A percentile compares a stretch with the other conserved stretches of the same genome.
Evolutionary conservation across 768 basidiomycete genomes (phyloP).

Genomic region (Agrocybe pediades): DNA sequence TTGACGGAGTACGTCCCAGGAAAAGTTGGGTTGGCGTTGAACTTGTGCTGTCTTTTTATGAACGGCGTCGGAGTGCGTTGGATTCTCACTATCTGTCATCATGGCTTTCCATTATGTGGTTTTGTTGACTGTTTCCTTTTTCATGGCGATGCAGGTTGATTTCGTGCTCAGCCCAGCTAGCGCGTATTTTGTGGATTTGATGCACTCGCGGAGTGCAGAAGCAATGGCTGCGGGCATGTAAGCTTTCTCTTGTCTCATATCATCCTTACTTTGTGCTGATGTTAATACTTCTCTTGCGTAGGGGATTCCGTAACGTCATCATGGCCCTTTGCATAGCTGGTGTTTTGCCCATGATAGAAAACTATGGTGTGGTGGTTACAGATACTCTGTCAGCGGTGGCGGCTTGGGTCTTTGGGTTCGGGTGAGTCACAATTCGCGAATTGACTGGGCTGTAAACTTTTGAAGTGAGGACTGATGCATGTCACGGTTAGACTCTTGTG

Average conservation of each 20-base stretch:
- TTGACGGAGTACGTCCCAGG: slow-evolving; percentile 52
- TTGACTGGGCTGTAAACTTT: too few species aligned
- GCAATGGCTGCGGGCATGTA: slow-evolving; percentile 57
- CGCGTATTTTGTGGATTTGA: slow-evolving; percentile 60
- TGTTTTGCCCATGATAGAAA: slow-evolving; percentile 56
- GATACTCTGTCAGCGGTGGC: slow-evolving; percentile 47
- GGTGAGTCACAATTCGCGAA: neutral
- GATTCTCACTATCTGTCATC: neutral
- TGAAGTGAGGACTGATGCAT: neutral
- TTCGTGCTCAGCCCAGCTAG: slow-evolving; percentile 54
- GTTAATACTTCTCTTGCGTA: slow-evolving; percentile 18
- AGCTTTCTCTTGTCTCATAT: neutral
- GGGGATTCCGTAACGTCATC: slow-evolving; percentile 50
- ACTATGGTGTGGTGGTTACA: slow-evolving; percentile 51
- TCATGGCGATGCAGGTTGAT: slow-evolving; percentile 43
- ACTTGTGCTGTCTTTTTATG: slow-evolving; percentile 57
- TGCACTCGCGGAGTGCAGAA: slow-evolving; percentile 65
- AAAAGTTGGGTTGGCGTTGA: slow-evolving; percentile 48
- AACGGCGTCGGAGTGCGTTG: slow-evolving; percentile 66
- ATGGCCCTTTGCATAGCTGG: slow-evolving; percentile 42
- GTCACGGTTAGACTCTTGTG: too few species aligned
- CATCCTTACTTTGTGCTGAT: neutral
- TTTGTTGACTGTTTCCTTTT: neutral
- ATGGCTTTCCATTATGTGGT: neutral
- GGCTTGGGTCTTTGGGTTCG: slow-evolving; percentile 31